These are phyloP conservation scores for Microcyclospora pomicola DNA, from an alignment of 2,329 filamentous ascomycete species.

Conservation along the genomic window DNA sequence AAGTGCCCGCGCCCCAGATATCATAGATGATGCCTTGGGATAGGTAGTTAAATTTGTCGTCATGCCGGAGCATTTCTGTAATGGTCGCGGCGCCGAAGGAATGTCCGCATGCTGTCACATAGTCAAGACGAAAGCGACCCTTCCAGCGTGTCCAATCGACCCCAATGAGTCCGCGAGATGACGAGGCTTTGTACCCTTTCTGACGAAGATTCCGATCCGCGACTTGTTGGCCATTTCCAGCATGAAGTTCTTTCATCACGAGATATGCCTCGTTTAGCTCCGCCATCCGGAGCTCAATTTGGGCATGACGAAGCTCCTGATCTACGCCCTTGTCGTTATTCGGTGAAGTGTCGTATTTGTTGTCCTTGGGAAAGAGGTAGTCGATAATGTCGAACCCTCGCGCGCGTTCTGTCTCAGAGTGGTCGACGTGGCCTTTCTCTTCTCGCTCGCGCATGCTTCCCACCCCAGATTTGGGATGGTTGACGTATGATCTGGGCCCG, in stretches of 20 bases:
- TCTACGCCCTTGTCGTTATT: constrained; percentile 48
- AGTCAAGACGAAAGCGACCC: constrained; percentile 39
- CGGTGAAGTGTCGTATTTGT: constrained; percentile 34
- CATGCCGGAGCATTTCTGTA: constrained; percentile 44
- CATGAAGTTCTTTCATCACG: constrained; percentile 41
- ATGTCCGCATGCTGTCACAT: constrained; percentile 50
- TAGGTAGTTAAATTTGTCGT: constrained; percentile 42
- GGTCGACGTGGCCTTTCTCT: constrained; percentile 13
- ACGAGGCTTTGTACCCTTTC: constrained; percentile 45
- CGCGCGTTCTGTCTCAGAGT: constrained; percentile 10
- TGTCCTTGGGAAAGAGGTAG: constrained; percentile 48
- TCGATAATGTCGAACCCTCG: constrained; percentile 26
- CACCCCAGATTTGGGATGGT: constrained; percentile 32
- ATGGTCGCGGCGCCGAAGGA: constrained; percentile 54
- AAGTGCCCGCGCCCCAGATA: constrained; percentile 44
- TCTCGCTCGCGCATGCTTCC: constrained; percentile 23
- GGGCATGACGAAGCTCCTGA: constrained; percentile 43
- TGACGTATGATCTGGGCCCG: constrained; percentile 47
- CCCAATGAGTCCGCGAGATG: constrained; percentile 43
- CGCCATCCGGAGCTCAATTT: constrained; percentile 48
- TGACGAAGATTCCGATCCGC: constrained; percentile 40
- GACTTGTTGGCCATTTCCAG: constrained; percentile 40
- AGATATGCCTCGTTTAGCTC: constrained; percentile 52
- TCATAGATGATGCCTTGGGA: constrained; percentile 53
- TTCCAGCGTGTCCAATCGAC: constrained; percentile 45